Conservation (phyloP, 306 rosid genomes). For the Begonia peltatifolia region DNA sequence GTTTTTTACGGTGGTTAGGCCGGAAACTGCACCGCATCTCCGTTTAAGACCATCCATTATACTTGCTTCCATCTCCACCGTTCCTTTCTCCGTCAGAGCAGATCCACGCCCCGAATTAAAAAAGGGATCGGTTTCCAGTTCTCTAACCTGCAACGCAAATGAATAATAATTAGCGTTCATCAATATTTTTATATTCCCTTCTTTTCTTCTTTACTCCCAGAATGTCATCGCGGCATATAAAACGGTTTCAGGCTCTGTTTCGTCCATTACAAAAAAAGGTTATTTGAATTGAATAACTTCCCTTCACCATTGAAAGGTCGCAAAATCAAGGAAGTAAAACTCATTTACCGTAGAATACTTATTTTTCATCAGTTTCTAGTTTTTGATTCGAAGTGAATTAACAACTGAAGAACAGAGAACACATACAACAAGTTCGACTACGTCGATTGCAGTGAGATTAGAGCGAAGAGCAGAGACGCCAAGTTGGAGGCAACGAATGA, state of each 20-base stretch:
- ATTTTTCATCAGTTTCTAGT: too few species aligned
- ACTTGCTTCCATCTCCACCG: slow-evolving; percentile 93
- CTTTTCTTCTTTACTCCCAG: neutral
- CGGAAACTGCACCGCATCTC: slow-evolving; percentile 93
- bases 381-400: neutral
- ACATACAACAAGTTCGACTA: slow-evolving; percentile 88
- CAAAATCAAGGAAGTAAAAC: neutral
- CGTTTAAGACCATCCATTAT: slow-evolving; percentile 84
- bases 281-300: too few species aligned
- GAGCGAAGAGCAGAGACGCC: slow-evolving; percentile 69
- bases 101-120: slow-evolving; percentile 97
- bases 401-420: neutral
- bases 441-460: slow-evolving; percentile 61
- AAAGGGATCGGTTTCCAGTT: slow-evolving; percentile 68
- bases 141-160: slow-evolving; percentile 36
- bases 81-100: slow-evolving; percentile 68
- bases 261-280: neutral
- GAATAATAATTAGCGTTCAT: neutral
- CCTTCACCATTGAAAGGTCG: too few species aligned
- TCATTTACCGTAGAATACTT: too few species aligned
- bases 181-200: neutral
- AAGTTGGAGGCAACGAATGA: slow-evolving; percentile 65
- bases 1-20: slow-evolving; percentile 64
- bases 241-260: neutral
- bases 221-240: too few species aligned